phyloP scores from a whole-genome alignment of 1,284 basidiomycete genomes.

The Trichosporon sp. region DNA sequence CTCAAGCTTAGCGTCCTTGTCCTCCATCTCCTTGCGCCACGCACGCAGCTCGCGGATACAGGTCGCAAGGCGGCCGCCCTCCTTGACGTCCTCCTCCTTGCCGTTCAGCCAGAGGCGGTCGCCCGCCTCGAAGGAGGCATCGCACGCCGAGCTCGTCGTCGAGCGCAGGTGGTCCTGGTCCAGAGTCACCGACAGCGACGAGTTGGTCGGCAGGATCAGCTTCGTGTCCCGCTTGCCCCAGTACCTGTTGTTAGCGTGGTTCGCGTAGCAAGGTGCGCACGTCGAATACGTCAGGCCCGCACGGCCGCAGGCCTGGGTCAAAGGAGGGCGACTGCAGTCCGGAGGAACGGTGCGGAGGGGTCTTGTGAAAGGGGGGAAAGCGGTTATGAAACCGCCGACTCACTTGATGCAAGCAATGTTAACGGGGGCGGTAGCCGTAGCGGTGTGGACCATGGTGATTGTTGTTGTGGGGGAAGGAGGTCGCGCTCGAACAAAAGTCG shows the following conservation, averaged over 20 bases:
- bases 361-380: not conserved
- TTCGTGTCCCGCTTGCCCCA: constrained; percentile 98
- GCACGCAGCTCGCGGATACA: constrained; percentile 86
- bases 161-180: constrained; percentile 93
- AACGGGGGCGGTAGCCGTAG: constrained; percentile 86
- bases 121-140: constrained; percentile 61
- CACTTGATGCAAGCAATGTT: constrained; percentile 97
- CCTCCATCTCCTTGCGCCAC: constrained; percentile 70
- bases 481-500: not conserved
- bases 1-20: constrained; percentile 59
- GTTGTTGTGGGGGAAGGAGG: constrained; percentile 1
- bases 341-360: too few species aligned
- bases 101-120: constrained; percentile 95
- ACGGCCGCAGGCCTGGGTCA: too few species aligned
- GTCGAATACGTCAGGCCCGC: too few species aligned
- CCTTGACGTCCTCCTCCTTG: constrained; percentile 79
- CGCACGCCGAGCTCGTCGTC: constrained; percentile 85
- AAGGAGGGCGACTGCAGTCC: too few species aligned
- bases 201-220: constrained; percentile 95
- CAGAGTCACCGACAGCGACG: constrained; percentile 93
- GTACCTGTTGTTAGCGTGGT: constrained; percentile 59
- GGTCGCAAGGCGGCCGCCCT: constrained; percentile 69
- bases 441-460: constrained; percentile 60
- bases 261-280: too few species aligned
- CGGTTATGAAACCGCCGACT: constrained; percentile 32